Evolutionary conservation across 2,329 filamentous ascomycete genomes (phyloP), one percentile per base, ranked within the genome.

Genomic region (Alternaria burnsii): DNA sequence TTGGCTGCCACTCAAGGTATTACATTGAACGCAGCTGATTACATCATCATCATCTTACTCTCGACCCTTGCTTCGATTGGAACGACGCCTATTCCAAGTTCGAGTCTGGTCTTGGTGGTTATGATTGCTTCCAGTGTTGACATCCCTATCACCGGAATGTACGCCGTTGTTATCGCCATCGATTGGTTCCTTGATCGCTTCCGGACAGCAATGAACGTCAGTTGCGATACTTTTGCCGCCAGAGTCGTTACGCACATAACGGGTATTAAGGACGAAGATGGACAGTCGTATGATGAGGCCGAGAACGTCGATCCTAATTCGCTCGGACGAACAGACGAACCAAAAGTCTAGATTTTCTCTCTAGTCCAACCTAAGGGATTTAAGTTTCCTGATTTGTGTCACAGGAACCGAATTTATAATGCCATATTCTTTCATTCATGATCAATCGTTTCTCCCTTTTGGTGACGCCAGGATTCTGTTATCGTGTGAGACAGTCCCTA

Each of bases 161-260:
- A 82, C 63, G 83, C 81, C 22, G 82, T 86, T 41, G 82, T 86
- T 14, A 80, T 85, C 3, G 83, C 83, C 24, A 85, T 86, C 44
- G 84, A 85, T 63, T 86, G 83, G 84, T 82, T 86, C 71, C 76
- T 85, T n/a, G 84, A 86, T 71, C 82, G 84, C 28, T 86, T 86
- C 79, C 78, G 84, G 14, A 86, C 84, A 0, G 79, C 81, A 4
- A 69, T 82, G 55, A 86, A 86, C 61, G 83, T 86, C 43, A 81
- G 78, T 36, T 82, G 82, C n/a, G 84, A 86, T 68, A 61, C 84
- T 1, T 85, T 80, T 57, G 82, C 81, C 0, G 80, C 79, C 2
- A 68, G 65, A 2, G 71, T 83, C 28, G 66, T 83, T 4, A 65
- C 71, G 2, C 80, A 81, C 58, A 64, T 83, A 22, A 82, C 81